A percentile compares a stretch with the other conserved stretches of the same genome.
phyloP scores from a whole-genome alignment of 179 eudicot genomes.

The Carnegiea gigantea region DNA sequence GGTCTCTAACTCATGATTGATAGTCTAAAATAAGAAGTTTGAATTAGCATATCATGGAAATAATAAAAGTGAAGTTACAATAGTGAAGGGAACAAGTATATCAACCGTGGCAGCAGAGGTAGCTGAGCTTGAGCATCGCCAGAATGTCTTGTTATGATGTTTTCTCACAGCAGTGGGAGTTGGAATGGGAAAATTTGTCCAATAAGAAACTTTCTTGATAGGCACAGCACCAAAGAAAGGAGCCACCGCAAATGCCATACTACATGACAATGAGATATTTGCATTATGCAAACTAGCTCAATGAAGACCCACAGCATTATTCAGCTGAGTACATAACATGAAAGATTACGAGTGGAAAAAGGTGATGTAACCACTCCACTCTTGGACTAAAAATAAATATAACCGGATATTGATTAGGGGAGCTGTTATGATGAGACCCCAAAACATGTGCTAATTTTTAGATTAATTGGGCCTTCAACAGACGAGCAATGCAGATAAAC shows the following conservation, averaged over 20 bases:
- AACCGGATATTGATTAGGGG: neutral
- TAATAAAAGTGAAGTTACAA: neutral
- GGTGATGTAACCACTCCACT: neutral
- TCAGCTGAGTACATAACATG: neutral
- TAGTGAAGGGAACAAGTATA: constrained; percentile 11
- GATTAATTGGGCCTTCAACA: no score
- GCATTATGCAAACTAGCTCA: neutral
- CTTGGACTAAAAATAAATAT: neutral
- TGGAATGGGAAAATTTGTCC: constrained; percentile 12
- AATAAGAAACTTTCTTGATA: constrained; percentile 12
- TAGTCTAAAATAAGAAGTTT: constrained; percentile 17
- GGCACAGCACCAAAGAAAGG: constrained; percentile 18
- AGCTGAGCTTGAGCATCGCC: constrained; percentile 29
- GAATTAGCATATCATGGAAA: constrained; percentile 1
- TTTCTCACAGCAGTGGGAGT: constrained; percentile 17
- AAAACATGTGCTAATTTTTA: neutral
- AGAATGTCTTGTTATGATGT: constrained; percentile 15
- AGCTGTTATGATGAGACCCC: neutral
- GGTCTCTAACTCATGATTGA: constrained; percentile 44
- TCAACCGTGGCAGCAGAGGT: constrained; percentile 25
- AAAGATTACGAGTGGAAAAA: neutral
- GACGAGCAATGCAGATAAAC: no score
- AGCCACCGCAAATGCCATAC: constrained; percentile 35
- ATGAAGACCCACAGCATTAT: neutral
- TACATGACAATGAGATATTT: constrained; percentile 14